A percentile compares a stretch with the other conserved stretches of the same genome.
Evolutionary conservation across 345 rosid species (phyloP).

Genomic region (Reutealis trisperma): DNA sequence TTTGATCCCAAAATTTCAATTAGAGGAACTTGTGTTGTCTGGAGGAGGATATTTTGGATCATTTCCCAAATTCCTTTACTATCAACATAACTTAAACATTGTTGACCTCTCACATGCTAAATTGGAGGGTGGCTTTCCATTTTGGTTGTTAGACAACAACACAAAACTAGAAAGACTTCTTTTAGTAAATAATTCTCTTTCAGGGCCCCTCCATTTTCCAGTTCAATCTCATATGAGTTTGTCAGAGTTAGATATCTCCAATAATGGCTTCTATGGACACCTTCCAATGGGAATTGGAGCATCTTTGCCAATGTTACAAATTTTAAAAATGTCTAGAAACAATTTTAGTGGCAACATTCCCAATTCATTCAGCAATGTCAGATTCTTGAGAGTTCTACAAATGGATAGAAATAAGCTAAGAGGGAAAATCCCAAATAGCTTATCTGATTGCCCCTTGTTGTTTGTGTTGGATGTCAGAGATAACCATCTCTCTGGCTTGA

Average conservation of each 20-base stretch:
- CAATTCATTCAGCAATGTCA: background rate
- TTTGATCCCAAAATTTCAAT: slow-evolving; percentile 7
- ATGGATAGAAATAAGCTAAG: background rate
- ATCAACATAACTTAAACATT: background rate
- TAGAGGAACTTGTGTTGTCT: background rate
- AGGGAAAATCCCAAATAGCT: background rate
- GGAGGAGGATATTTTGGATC: background rate
- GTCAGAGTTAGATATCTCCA: background rate
- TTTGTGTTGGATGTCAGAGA: background rate
- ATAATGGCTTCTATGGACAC: background rate
- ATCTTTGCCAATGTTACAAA: background rate
- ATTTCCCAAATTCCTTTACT: background rate
- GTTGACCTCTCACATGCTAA: background rate
- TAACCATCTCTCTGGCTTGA: background rate
- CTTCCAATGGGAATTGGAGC: background rate
- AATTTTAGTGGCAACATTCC: background rate
- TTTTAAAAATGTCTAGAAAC: background rate
- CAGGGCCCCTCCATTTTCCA: background rate
- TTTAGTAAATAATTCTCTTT: background rate
- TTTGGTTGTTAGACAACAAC: background rate
- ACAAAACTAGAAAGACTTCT: background rate
- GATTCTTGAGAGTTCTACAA: background rate
- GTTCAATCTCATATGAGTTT: too few relatives aligned
- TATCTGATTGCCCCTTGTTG: background rate
- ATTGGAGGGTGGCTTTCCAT: too few relatives aligned